Conservation (phyloP, 768 basidiomycete genomes). For the Pleurotus tuoliensis region DNA sequence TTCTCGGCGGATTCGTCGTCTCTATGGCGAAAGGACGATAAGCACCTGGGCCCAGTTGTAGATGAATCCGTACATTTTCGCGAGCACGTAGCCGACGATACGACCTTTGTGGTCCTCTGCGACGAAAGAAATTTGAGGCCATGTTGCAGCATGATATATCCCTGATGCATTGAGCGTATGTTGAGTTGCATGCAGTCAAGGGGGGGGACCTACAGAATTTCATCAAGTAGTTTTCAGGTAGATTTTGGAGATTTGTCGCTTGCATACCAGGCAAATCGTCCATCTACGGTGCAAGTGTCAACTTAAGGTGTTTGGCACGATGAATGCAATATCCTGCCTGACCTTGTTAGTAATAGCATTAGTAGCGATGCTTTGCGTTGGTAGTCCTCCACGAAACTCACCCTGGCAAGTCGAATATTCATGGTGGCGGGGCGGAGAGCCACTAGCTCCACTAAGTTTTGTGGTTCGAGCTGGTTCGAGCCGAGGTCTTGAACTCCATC, state of each 20-base stretch:
- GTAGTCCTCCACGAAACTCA: constrained; percentile 17
- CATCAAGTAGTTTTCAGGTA: constrained; percentile 90
- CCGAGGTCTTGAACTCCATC: too few relatives aligned
- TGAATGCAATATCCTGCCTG: neutral
- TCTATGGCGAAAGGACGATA: constrained; percentile 11
- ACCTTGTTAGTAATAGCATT: constrained; percentile 8
- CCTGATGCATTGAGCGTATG: constrained; percentile 38
- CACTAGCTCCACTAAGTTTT: too few relatives aligned
- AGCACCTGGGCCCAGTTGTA: neutral
- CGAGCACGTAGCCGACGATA: constrained; percentile 93
- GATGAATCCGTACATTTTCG: constrained; percentile 69
- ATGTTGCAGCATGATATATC: constrained; percentile 86
- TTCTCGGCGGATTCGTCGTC: constrained; percentile 47
- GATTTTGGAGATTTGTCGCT: constrained; percentile 87
- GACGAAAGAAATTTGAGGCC: constrained; percentile 92
- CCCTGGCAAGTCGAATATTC: constrained; percentile 51
- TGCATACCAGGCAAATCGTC: constrained; percentile 93
- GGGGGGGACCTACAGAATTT: constrained; percentile 55
- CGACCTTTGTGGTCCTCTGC: constrained; percentile 87
- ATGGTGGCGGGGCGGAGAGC: constrained; percentile 20
- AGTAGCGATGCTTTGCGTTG: constrained; percentile 12
- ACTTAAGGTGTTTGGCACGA: constrained; percentile 7
- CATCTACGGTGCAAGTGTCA: constrained; percentile 43
- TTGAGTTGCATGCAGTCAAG: too few relatives aligned
- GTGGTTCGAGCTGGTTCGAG: too few relatives aligned